Evolutionary conservation across 2,329 filamentous ascomycete genomes (phyloP), one percentile per base, ranked within the genome.

Genomic region (Monosporascus cannonballus): DNA sequence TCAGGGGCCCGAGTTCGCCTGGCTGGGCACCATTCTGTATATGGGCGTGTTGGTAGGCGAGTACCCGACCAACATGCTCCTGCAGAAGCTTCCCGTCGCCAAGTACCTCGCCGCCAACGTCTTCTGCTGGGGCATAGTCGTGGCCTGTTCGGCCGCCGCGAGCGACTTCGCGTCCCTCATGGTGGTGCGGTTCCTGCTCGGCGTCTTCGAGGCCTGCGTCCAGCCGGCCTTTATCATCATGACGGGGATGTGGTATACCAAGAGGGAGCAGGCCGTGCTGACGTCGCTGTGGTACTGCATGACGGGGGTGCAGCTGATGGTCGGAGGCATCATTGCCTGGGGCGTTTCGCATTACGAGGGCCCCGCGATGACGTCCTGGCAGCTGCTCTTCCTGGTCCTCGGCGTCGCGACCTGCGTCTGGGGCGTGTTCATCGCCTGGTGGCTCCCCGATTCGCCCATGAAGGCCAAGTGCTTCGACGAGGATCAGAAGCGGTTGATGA

Each of bases 371-470:
- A 61, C 62, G 15, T 69, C 68, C 8, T 74, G 72, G 71, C 72
- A 74, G 49, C 68, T 72, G 3, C 63, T 75, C 4, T 76, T 76
- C 55, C 61, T 76, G 6, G 65, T 73, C 6, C 67, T 75, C 8
- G 74, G 74, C 1, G 56, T 66, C 3, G 55, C 67, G 1, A 75
- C 69, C 3, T 63, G 62, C 8, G 53, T 61, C 4, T 71, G 64
- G 64, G 70, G 67, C 17, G 48, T 67, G 22, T 64, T 72, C 15
- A 66, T 74, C 48, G 65, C 67, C 9, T 66, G 66, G 56, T 71
- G 66, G 57, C 68, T 83, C 20, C 77, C 77, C 0, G 76, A 82
- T 57, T 74, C 71, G 42, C 78, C 80, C 0, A 71, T 74, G 49
- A 77, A 75, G 50, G 77, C 78, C 3, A 72, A 70, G 25, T 81